Evolutionary conservation across 305 asterid genomes (phyloP).

Genomic region (Nicotiana rustica): DNA sequence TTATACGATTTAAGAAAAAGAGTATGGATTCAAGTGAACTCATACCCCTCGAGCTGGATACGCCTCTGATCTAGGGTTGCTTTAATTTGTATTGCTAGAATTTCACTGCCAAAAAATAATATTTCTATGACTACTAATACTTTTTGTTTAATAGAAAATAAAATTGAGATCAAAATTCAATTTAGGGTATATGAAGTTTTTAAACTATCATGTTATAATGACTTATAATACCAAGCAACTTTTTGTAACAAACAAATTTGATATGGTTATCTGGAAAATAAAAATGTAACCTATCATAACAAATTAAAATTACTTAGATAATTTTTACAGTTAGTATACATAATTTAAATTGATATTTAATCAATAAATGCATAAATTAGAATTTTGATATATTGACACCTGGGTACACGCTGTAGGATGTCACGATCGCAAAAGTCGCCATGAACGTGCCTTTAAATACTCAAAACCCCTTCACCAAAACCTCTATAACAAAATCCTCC

Average conservation of each 20-base stretch:
- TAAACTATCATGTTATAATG: too few relatives aligned
- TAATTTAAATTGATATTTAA: background rate
- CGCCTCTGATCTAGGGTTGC: background rate
- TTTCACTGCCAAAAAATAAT: background rate
- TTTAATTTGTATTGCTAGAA: background rate
- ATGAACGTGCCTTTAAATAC: slow-evolving; percentile 7
- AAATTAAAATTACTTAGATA: background rate
- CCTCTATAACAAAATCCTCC: background rate
- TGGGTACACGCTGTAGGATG: background rate
- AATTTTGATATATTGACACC: slow-evolving; percentile 4
- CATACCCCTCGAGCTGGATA: too few relatives aligned
- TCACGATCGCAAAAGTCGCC: background rate
- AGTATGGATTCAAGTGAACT: too few relatives aligned
- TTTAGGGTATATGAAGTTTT: too few relatives aligned
- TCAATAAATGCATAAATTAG: background rate
- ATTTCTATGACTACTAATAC: too few relatives aligned
- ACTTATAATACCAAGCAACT: too few relatives aligned
- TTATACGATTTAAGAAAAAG: too few relatives aligned
- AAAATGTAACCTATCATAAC: background rate
- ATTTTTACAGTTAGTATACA: too few relatives aligned
- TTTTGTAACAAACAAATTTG: background rate
- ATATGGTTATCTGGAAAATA: background rate
- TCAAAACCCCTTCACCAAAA: background rate
- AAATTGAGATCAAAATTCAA: too few relatives aligned
- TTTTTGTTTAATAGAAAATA: too few relatives aligned